Percentiles rank a stretch among this genome's conserved stretches.
Conservation (phyloP, 306 rosid species). For the Astragalus membranaceus region DNA sequence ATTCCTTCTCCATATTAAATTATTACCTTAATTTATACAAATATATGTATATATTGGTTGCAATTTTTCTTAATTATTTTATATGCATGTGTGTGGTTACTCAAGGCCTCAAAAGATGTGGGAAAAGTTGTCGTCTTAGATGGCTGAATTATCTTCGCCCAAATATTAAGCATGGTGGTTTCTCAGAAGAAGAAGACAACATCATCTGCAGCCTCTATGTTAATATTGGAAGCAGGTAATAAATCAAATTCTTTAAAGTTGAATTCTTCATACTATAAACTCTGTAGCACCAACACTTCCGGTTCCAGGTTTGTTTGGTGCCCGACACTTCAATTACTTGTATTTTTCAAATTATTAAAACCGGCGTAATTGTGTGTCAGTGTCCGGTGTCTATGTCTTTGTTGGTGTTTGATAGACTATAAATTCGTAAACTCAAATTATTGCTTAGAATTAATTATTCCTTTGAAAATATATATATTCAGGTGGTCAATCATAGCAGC, state of each 20-base stretch:
- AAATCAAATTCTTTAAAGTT: background rate
- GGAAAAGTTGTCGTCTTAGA: constrained; percentile 92
- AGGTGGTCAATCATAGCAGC: constrained; percentile 99
- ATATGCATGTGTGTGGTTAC: background rate
- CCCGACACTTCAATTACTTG: no score
- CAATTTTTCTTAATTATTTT: background rate
- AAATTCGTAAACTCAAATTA: background rate
- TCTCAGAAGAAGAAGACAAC: constrained; percentile 94
- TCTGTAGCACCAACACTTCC: no score
- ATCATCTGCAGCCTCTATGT: constrained; percentile 82
- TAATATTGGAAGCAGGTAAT: constrained; percentile 94
- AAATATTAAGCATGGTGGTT: constrained; percentile 87
- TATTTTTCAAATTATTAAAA: no score
- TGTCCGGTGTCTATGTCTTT: no score
- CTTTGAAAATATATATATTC: background rate
- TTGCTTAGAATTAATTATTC: background rate
- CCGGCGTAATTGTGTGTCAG: no score
- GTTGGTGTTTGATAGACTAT: no score
- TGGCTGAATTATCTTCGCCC: constrained; percentile 97
- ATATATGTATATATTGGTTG: background rate
- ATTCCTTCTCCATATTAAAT: background rate
- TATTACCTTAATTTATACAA: background rate
- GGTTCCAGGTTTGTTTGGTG: no score
- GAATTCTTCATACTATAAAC: background rate
- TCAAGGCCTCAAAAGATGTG: constrained; percentile 88